A percentile compares a stretch with the other conserved stretches of the same genome.
Evolutionary conservation across 2,329 filamentous ascomycete species (phyloP).

Genomic region (Fusarium hainanense): DNA sequence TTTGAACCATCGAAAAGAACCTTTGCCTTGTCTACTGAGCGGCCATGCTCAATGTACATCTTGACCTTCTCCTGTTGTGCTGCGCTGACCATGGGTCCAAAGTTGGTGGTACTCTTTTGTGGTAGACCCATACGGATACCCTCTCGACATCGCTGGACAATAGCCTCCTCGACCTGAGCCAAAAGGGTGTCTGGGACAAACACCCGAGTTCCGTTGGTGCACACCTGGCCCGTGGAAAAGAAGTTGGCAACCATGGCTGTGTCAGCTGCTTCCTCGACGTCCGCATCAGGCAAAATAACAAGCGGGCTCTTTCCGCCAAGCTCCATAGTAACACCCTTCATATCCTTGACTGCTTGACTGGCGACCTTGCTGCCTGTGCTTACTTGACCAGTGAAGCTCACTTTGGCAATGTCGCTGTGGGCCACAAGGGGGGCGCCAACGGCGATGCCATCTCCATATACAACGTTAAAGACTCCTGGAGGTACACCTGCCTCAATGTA

Average conservation of each 20-base stretch:
- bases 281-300: constrained; percentile 82
- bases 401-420: constrained; percentile 81
- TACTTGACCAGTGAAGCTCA: constrained; percentile 91
- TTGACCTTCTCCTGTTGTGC: constrained; percentile 81
- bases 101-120: constrained; percentile 79
- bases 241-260: constrained; percentile 96
- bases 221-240: constrained; percentile 90
- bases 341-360: constrained; percentile 75
- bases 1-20: constrained; percentile 77
- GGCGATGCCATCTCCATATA: constrained; percentile 78
- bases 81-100: constrained; percentile 83
- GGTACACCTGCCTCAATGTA: constrained; percentile 84
- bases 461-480: constrained; percentile 85
- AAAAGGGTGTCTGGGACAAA: constrained; percentile 79
- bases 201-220: constrained; percentile 90
- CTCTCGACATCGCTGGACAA: constrained; percentile 64
- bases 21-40: constrained; percentile 76
- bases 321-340: constrained; percentile 95
- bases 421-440: constrained; percentile 80
- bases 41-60: constrained; percentile 80
- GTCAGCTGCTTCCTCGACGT: constrained; percentile 83
- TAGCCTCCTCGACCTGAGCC: constrained; percentile 71
- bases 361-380: constrained; percentile 86
- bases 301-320: constrained; percentile 88
- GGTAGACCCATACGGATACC: constrained; percentile 83